A percentile compares a stretch with the other conserved stretches of the same genome.
Conservation (phyloP, 306 rosid genomes). For the Delonix regia region DNA sequence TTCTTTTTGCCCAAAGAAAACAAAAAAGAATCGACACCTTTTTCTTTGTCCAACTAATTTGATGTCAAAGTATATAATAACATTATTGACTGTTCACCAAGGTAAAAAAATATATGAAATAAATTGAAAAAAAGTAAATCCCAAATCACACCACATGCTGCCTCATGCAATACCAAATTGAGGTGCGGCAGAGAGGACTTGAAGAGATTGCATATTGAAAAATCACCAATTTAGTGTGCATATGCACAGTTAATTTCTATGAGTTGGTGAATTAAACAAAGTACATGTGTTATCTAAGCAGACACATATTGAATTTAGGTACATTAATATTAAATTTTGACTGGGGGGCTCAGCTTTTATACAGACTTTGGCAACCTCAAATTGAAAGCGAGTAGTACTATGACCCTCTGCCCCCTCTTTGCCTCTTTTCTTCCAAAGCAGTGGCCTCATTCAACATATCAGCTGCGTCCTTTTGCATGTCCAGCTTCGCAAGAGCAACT, state of each 20-base stretch:
- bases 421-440: conserved; percentile 87
- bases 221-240: conserved; percentile 46
- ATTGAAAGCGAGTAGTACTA: conserved; percentile 33
- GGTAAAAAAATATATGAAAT: background rate
- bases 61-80: background rate
- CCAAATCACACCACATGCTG: background rate
- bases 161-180: background rate
- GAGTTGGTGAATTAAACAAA: conserved; percentile 42
- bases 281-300: conserved; percentile 43
- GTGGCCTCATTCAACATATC: conserved; percentile 97
- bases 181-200: background rate
- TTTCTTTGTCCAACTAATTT: background rate
- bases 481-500: conserved; percentile 92
- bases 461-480: conserved; percentile 94
- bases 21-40: too few relatives aligned
- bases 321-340: conserved; percentile 47
- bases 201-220: conserved; percentile 33
- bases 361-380: conserved; percentile 68
- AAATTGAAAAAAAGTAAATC: background rate
- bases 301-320: conserved; percentile 49
- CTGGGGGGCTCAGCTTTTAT: conserved; percentile 75
- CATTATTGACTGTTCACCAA: background rate
- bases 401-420: conserved; percentile 76
- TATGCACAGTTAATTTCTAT: conserved; percentile 52
- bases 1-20: too few relatives aligned